Base-by-base conservation (phyloP, 2,329 filamentous ascomycete genomes). In the Pseudocercospora ulei region DNA sequence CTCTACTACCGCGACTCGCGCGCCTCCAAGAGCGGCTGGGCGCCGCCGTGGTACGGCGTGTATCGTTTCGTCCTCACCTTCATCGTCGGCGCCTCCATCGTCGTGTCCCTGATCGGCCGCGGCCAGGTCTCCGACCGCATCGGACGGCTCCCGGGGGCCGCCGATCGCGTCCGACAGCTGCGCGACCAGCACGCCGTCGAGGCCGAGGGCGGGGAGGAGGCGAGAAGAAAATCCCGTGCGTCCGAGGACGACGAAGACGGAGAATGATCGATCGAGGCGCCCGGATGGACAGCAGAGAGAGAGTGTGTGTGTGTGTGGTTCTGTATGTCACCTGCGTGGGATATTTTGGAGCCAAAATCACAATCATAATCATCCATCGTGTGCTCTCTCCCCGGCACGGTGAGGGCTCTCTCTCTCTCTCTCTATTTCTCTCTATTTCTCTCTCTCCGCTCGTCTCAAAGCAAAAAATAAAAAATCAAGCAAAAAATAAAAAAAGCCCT, bases 51-150 rank as follows among this genome's bases (percentile, higher is more conserved):
- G 87, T 95, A 94, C 61, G 73, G 71, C 43, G 82, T 78, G 34
- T 95, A 95, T 67, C 83, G 88, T 20, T 95, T 94, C 62, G 79
- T 93, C 5, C 70, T 95, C 52, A 95, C 88, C 2, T 88, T 87
- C 60, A 73, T 95, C 44, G 87, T 94, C 17, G 87, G 88, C 24
- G 69, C 75, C 27, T 79, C 81, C 47, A 88, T 95, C 51, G 76
- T 90, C 26, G 66, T 84, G 51, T 88, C 76, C 47, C 67, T 95
- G 50, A 73, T 95, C 47, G 85, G 84, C 25, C 77, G 87, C 45
- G 81, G 86, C 55, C 80, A 87, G 65, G 77, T 92, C 50, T 70
- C 68, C 26, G 69, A 75, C 51, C 66, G 70, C 54, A 65, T 78
- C 51, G 67, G 58, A 36, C 60, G 56, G 46, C 49, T 62, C 23